Evolutionary conservation across 1,284 basidiomycete genomes (phyloP), one percentile per base, ranked within the genome.

Genomic region (Ceratobasidium sp.): DNA sequence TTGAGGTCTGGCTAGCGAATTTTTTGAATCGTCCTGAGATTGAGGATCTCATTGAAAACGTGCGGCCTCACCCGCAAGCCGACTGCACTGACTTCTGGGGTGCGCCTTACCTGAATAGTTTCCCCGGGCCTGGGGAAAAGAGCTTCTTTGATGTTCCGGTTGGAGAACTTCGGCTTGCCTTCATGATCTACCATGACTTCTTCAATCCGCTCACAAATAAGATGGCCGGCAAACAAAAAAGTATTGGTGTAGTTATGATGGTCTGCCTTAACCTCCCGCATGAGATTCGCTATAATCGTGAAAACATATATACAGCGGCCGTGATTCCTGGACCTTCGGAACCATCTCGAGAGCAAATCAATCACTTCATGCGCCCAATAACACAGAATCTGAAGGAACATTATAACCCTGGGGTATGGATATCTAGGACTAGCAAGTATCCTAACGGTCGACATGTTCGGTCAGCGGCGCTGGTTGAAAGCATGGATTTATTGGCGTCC

Each of bases 151-250:
- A 56, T 61, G 65, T 50, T 56, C 77, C 79, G 6, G 62, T 61
- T 83, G 62, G 78, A 78, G 62, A 81, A 77, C 77, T 73, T 66
- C 76, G 82, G 57, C 77, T 84, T 70, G 50, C 80, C 33, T 85
- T 85, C 71, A 80, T 80, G 40, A 80, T 87, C 0, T 82, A 79
- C 48, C 64, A 86, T 3, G 84, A 88, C 69, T 85, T 82, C 71
- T 87, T 88, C 81, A 87, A 87, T 74, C 85, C 86, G 0, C 80
- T 80, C 0, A 68, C 78, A 0, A 85, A 83, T 67, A 85, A 83
- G 65, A 70, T 56, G 26, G 78, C 82, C 20, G 83, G 85, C 1
- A 84, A 84, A 61, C 81, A 81, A 6, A 76, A 77, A 0, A 86
- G 84, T 3, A 74, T 84, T 40, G 85, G 86, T 0, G 80, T 82